A percentile compares a stretch with the other conserved stretches of the same genome.
Conservation (phyloP, 495 filamentous ascomycete genomes). For the Lasiosphaeria hispida region DNA sequence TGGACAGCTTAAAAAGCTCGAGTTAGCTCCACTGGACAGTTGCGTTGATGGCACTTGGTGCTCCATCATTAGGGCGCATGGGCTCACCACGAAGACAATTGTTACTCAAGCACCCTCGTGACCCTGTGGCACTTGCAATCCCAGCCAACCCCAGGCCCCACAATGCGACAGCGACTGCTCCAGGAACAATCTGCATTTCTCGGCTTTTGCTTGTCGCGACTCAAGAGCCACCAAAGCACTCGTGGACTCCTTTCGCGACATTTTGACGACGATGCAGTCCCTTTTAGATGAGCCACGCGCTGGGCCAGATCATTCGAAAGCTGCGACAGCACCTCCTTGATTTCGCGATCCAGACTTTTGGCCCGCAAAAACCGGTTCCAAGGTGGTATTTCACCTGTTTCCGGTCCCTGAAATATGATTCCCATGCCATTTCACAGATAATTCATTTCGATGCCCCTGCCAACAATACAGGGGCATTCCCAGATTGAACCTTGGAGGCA, state of each 20-base stretch:
- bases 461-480: too few species aligned
- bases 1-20: conserved; percentile 19
- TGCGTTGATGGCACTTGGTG: background rate
- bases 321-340: background rate
- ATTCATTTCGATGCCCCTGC: too few species aligned
- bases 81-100: conserved; percentile 26
- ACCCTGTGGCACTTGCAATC: conserved; percentile 6
- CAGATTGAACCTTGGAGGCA: too few species aligned
- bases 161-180: conserved; percentile 3
- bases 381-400: conserved; percentile 10
- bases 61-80: background rate
- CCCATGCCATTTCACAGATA: too few species aligned
- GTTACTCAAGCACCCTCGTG: conserved; percentile 13
- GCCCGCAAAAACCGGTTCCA: conserved; percentile 18
- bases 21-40: background rate
- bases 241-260: background rate
- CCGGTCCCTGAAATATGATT: too few species aligned
- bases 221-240: too few species aligned
- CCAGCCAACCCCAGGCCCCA: background rate
- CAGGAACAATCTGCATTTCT: too few species aligned
- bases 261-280: background rate
- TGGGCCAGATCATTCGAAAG: too few species aligned
- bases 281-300: background rate
- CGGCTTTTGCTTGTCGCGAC: too few species aligned
- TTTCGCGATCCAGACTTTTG: conserved; percentile 7